A percentile compares a stretch with the other conserved stretches of the same genome.
phyloP scores from a whole-genome alignment of 352 stramenopile genomes.

The Pythium angustatum region DNA sequence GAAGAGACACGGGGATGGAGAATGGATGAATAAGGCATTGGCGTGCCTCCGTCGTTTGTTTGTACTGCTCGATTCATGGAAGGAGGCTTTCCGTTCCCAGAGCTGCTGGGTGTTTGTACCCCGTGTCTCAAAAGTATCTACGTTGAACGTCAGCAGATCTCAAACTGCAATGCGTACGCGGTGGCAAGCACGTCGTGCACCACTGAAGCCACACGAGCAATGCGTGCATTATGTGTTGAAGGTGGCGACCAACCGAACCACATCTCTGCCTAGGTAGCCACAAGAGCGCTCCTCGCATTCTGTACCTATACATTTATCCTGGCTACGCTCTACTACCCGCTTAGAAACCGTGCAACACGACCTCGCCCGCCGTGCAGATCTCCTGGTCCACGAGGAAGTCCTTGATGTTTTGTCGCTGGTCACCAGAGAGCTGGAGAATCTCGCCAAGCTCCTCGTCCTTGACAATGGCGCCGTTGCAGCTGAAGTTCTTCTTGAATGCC shows the following conservation, averaged over 20 bases:
- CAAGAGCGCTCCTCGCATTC: constrained; percentile 8
- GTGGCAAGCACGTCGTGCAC: background rate
- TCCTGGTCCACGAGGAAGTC: constrained; percentile 99
- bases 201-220: background rate
- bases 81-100: too few species aligned
- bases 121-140: too few species aligned
- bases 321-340: constrained; percentile 16
- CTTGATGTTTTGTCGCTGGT: constrained; percentile 99
- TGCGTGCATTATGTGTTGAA: constrained; percentile 7
- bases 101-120: too few species aligned
- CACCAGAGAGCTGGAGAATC: constrained; percentile 99
- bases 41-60: background rate
- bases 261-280: too few species aligned
- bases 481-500: constrained; percentile 99
- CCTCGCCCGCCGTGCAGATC: constrained; percentile 95
- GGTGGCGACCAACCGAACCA: too few species aligned
- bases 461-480: constrained; percentile 99
- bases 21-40: background rate
- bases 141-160: too few species aligned
- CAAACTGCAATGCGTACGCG: too few species aligned
- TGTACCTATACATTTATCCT: constrained; percentile 32
- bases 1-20: background rate
- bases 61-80: too few species aligned
- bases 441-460: constrained; percentile 98
- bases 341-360: constrained; percentile 99